Evolutionary conservation across 441 rosid genomes (phyloP), one percentile per base, ranked within the genome.

Genomic region (Daphne laureola): DNA sequence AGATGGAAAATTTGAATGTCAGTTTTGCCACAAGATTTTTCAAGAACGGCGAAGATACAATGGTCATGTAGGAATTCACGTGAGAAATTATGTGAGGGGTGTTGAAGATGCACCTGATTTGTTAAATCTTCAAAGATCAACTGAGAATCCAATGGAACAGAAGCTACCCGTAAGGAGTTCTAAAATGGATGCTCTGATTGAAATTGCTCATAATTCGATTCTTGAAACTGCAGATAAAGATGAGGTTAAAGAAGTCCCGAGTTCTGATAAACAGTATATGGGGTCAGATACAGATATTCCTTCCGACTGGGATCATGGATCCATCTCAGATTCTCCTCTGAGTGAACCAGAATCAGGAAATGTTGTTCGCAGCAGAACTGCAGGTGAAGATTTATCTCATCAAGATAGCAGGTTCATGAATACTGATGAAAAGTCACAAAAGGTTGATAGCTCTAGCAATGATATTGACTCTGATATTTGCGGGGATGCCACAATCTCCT

Each of bases 111-210:
- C 80, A 25, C 76, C 87, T 52, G 67, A 63, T 53, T 67, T 49
- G 46, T 63, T 59, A 51, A 67, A 60, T 55, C 46, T 68, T 67
- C 68, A 67, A 17, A 73, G 67, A 59, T 65, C 44, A 54, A 60
- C 50, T 25, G 77, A 73, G 46, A 57, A 76, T 61, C 67, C 65
- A 40, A 44, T 55, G 52, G 69, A 55, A 44, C 73, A 73, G 67
- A 83, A 66, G 42, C 51, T 68, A 49, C 75, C 83, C 46, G 12
- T 66, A 0, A 71, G 73, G 64, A 79, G 71, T 23, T 83, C 91
- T 61, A 86, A 73, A 70, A 86, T 86, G 91, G 91, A 86, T 67
- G 95, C 91, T 17, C 57, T 86, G 57, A 73, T 86, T 66, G 91
- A 86, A 76, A 83, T 83, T 64, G 95, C 95, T 16, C 88, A 83